Evolutionary conservation across 2,329 filamentous ascomycete genomes (phyloP), one percentile per base, ranked within the genome.

Genomic region (Boeremia exigua): DNA sequence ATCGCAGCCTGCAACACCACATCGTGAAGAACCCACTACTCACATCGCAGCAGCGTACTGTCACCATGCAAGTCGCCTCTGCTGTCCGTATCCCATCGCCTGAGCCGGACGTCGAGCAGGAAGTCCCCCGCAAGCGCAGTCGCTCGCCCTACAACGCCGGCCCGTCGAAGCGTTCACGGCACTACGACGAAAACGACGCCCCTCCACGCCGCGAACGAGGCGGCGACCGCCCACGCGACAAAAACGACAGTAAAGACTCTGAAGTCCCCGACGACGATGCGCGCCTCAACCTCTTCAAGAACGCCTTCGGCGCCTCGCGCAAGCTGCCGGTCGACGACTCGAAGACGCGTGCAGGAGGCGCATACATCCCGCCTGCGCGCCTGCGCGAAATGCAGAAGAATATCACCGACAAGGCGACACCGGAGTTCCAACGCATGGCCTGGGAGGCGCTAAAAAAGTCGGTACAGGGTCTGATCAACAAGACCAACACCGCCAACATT

Each of bases 401-500:
- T 78, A 96, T 99, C 76, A 97, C 92, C 59, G 95, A 99, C 79
- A 96, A 96, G 82, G 88, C 85, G 50, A 96, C 89, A 77, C 96
- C 96, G 77, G 95, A 98, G 79, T 98, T 96, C 74, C 95, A 98
- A 83, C 91, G 95, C 68, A 96, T 99, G 91, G 92, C 93, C 8
- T 99, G 95, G 95, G 95, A 99, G 78, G 94, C 94, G 11, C 81
- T 99, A 71, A 99, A 99, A 81, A 99, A 99, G 82, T 95, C 91
- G 44, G 96, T 99, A 79, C 98, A 99, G 74, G 95, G 95, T 67
- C 80, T 99, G 63, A 96, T 99, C 83, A 99, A 99, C 84, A 99
- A 99, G 81, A 90, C 97, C 81, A 98, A 98, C 78, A 91, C 94
- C 52, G 91, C 90, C 30, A 99, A 99, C 76, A 98, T 99, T 83